Evolutionary conservation across 2,329 filamentous ascomycete genomes (phyloP).

Genomic region (Polytolypa hystricis): DNA sequence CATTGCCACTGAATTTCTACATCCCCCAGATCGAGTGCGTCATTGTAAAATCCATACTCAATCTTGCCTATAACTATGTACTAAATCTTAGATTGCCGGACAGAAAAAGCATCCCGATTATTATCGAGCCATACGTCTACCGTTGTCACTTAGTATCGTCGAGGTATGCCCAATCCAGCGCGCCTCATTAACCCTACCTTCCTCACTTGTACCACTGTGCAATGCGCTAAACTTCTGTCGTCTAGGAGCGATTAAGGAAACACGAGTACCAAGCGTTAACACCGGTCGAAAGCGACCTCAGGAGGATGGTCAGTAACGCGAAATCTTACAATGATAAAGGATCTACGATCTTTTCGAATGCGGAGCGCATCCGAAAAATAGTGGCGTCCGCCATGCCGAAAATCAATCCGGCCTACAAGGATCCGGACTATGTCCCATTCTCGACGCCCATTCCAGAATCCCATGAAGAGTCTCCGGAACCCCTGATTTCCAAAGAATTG

Average conservation of each 20-base stretch:
- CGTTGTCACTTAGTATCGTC: conserved; percentile 66
- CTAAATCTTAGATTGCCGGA: conserved; percentile 10
- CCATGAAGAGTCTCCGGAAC: conserved; percentile 19
- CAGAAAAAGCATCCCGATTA: conserved; percentile 57
- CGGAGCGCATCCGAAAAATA: conserved; percentile 75
- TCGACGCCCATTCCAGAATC: conserved; percentile 62
- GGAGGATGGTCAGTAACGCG: conserved; percentile 77
- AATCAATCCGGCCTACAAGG: conserved; percentile 70
- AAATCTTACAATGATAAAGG: conserved; percentile 71
- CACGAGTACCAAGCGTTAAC: conserved; percentile 60
- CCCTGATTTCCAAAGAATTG: conserved; percentile 9
- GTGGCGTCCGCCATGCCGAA: conserved; percentile 81
- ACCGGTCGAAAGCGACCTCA: conserved; percentile 71
- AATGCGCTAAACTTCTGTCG: neutral
- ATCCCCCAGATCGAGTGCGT: conserved; percentile 49
- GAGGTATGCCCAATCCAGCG: conserved; percentile 48
- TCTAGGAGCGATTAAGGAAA: conserved; percentile 52
- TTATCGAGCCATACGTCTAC: conserved; percentile 65
- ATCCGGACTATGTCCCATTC: conserved; percentile 56
- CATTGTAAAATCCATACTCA: neutral
- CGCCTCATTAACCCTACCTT: too few species aligned
- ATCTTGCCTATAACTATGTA: conserved; percentile 1
- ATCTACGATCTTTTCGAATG: conserved; percentile 66
- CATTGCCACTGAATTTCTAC: conserved; percentile 65
- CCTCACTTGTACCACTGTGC: neutral